Conservation (phyloP, 1,139 yeast genomes). For the Pichia sp. region DNA sequence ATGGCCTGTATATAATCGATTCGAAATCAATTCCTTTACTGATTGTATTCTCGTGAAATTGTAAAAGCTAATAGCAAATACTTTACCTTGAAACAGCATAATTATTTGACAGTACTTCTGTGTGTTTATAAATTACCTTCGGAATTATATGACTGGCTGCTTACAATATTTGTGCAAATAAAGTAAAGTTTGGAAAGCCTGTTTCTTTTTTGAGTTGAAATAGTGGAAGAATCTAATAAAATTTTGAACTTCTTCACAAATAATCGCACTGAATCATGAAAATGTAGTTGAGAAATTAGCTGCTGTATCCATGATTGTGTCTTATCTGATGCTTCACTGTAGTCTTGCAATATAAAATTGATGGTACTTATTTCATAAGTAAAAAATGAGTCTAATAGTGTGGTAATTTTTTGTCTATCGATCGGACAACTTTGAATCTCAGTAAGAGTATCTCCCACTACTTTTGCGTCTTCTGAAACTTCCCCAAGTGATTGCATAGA, state of each 20-base stretch:
- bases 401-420: conserved; percentile 24
- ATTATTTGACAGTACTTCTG: no score
- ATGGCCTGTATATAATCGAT: no score
- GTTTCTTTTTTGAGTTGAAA: not conserved
- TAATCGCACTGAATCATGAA: conserved; percentile 23
- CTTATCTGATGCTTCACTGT: not conserved
- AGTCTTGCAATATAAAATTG: not conserved
- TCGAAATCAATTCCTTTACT: no score
- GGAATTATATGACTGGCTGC: conserved; percentile 15
- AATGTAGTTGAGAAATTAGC: conserved; percentile 18
- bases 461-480: not conserved
- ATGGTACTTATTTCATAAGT: not conserved
- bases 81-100: no score
- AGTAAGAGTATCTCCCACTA: conserved; percentile 4
- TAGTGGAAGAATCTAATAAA: not conserved
- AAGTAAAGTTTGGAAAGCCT: not conserved
- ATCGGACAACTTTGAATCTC: conserved; percentile 12
- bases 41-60: no score
- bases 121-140: conserved; percentile 10
- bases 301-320: conserved; percentile 16
- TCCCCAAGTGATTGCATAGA: not conserved
- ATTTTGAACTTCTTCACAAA: conserved; percentile 5
- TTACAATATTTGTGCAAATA: not conserved
- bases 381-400: conserved; percentile 18
- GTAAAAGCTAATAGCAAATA: not conserved